phyloP scores from a whole-genome alignment of 768 basidiomycete species.

The Megacollybia marginata region DNA sequence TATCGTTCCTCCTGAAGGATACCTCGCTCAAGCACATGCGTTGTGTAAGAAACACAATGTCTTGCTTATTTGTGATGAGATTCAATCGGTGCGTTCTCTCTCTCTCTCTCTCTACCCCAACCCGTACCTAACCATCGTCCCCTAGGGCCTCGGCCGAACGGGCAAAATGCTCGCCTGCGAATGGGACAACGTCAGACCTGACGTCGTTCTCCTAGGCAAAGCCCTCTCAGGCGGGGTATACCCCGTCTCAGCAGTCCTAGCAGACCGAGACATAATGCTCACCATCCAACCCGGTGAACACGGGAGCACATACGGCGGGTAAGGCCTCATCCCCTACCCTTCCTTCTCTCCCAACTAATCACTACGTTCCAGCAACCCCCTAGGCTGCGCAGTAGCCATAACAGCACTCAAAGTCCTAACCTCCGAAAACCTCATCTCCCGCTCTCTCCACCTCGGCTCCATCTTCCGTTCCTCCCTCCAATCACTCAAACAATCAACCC shows the following conservation, averaged over 20 bases:
- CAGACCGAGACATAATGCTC: slow-evolving; percentile 88
- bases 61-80: slow-evolving; percentile 96
- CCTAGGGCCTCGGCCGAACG: slow-evolving; percentile 81
- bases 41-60: slow-evolving; percentile 92
- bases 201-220: slow-evolving; percentile 91
- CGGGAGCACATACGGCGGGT: slow-evolving; percentile 95
- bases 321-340: slow-evolving; percentile 2
- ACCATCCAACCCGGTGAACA: slow-evolving; percentile 94
- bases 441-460: slow-evolving; percentile 73
- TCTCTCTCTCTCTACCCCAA: slow-evolving; percentile 1
- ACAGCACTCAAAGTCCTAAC: slow-evolving; percentile 87
- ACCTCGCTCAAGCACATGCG: slow-evolving; percentile 67
- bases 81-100: slow-evolving; percentile 87
- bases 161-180: slow-evolving; percentile 92
- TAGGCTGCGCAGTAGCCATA: slow-evolving; percentile 94
- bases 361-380: slow-evolving; percentile 66
- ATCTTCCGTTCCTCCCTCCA: slow-evolving; percentile 64
- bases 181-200: slow-evolving; percentile 83
- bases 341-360: slow-evolving; percentile 1
- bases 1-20: slow-evolving; percentile 85
- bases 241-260: slow-evolving; percentile 92
- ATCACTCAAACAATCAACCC: slow-evolving; percentile 56
- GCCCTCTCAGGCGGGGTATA: slow-evolving; percentile 97
- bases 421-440: slow-evolving; percentile 78
- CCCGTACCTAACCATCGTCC: slow-evolving; percentile 1